Percentiles rank a stretch among this genome's conserved stretches.
Conservation (phyloP, 345 rosid genomes). For the Fremontodendron californicum region DNA sequence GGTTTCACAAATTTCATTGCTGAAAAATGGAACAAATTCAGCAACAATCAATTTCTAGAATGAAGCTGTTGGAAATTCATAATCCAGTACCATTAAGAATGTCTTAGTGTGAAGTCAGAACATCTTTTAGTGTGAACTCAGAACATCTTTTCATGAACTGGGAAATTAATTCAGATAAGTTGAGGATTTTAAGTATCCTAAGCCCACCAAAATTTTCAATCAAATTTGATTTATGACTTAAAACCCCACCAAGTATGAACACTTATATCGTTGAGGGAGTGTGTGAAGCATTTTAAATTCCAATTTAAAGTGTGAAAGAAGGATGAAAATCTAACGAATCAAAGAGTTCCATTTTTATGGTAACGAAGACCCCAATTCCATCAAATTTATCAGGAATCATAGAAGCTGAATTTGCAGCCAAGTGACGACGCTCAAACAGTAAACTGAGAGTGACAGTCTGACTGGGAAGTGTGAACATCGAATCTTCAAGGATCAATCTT, state of each 20-base stretch:
- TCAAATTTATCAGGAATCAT: neutral
- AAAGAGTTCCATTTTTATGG: neutral
- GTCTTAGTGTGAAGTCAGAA: neutral
- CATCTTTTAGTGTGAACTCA: too few relatives aligned
- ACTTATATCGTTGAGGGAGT: neutral
- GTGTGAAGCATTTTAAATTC: neutral
- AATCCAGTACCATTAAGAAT: neutral
- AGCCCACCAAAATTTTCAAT: too few relatives aligned
- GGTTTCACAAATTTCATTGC: neutral
- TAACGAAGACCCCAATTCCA: neutral
- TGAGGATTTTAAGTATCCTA: neutral
- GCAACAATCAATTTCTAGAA: neutral
- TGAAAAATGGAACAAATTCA: neutral
- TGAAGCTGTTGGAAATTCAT: too few relatives aligned
- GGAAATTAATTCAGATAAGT: too few relatives aligned
- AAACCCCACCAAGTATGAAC: neutral
- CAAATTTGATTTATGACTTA: too few relatives aligned
- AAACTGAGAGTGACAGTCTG: neutral
- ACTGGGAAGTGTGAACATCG: neutral
- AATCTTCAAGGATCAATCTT: constrained; percentile 21
- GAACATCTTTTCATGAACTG: neutral
- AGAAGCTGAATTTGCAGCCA: neutral
- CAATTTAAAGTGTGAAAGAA: neutral
- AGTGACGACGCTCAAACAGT: neutral
- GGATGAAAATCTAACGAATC: neutral